Percentiles rank a stretch among this genome's conserved stretches.
Evolutionary conservation across 345 rosid genomes (phyloP).

Genomic region (Odontarrhena argentea): DNA sequence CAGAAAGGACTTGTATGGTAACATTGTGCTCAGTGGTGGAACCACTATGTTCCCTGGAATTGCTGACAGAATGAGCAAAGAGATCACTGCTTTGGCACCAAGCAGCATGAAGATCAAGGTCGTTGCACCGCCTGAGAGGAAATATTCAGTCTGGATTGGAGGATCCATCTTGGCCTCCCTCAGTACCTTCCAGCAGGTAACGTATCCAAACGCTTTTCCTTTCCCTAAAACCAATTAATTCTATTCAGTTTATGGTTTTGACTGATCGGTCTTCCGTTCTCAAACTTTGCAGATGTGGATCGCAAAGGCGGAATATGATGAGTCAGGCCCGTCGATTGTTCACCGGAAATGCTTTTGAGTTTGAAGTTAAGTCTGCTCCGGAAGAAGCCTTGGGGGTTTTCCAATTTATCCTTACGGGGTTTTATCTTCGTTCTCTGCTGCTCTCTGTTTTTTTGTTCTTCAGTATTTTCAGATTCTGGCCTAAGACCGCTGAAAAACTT

Average conservation of each 20-base stretch:
- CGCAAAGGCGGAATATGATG: slow-evolving; percentile 86
- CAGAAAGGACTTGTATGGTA: too few relatives aligned
- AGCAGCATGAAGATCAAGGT: too few relatives aligned
- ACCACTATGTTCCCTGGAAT: too few relatives aligned
- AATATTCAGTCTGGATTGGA: too few relatives aligned
- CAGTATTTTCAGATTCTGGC: slow-evolving; percentile 16
- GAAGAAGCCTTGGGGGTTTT: slow-evolving; percentile 27
- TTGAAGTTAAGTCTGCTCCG: slow-evolving; percentile 27
- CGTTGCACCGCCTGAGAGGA: too few relatives aligned
- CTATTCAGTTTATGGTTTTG: background rate
- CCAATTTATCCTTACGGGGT: slow-evolving; percentile 8
- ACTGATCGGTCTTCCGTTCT: background rate
- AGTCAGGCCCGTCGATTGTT: slow-evolving; percentile 87
- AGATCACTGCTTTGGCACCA: too few relatives aligned
- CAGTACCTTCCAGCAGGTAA: slow-evolving; percentile 58
- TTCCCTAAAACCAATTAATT: background rate
- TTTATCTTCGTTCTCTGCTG: slow-evolving; percentile 23
- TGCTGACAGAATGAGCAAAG: too few relatives aligned
- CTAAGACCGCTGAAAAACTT: slow-evolving; percentile 21
- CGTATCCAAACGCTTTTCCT: background rate
- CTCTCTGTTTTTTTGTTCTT: slow-evolving; percentile 24
- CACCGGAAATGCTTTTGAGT: slow-evolving; percentile 89
- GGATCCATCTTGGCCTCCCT: too few relatives aligned
- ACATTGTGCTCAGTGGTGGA: too few relatives aligned
- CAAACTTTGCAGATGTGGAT: slow-evolving; percentile 71